Evolutionary conservation across 1,284 basidiomycete species (phyloP), one percentile per base, ranked within the genome.

Genomic region (Peniophora sp.): DNA sequence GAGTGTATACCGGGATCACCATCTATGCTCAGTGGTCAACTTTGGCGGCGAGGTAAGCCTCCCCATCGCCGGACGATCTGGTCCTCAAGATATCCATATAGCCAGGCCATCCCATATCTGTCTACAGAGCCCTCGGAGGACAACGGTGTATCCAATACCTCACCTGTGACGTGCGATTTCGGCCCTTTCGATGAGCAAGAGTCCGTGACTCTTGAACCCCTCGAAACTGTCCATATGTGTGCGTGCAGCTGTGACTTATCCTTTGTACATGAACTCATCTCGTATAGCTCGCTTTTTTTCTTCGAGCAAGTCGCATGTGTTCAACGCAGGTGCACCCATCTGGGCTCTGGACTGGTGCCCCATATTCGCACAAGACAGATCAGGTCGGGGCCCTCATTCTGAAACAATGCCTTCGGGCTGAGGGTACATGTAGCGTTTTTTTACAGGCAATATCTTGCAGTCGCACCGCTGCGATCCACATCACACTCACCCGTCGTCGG

Each of bases 311-410:
- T 73, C 82, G 0, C 76, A 85, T 55, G 69, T 92, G 0, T 85
- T 96, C 66, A 88, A 85, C 55, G 85, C 87, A 0, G 94, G 94
- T 1, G 85, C 84, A 2, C 87, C 89, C 0, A 86, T 91, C 14
- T 92, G 88, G 84, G 88, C 82, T 0, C 62, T 95, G 17, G 91
- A 94, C 59, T 97, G 93, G 92, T 92, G 91, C 63, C 92, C 93
- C 1, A 81, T 84, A 17, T 76, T 86, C 53, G 70, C 76, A 22
- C 69, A 73, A 23, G 81, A 86, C 48, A 75, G 82, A 48, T 58
- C 67, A 47, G 60, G 87, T 88, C 55, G 55, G 73, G 61, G n/a
- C 22, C 9, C 12, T 23, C 50, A 8, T 3, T 44, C 27, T 5
- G 6, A 32, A 12, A 32, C 5, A 32, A 36, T 14, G 11, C 12